These are phyloP conservation scores for Xylaria arbuscula DNA, from an alignment of 2,329 filamentous ascomycete genomes.

Conservation along the genomic window DNA sequence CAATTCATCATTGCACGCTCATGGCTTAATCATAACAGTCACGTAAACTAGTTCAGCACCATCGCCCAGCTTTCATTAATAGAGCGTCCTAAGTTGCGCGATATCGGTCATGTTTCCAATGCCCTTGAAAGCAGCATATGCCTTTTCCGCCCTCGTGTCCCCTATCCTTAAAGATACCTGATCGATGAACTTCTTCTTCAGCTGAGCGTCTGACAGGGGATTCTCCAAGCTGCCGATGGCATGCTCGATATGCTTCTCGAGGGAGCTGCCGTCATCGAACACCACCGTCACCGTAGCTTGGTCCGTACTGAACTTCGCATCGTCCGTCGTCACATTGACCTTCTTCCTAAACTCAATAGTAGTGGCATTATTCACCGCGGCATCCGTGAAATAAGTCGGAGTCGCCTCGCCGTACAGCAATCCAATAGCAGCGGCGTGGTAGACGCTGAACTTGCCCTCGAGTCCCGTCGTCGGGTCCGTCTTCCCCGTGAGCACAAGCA, in stretches of 20 bases:
- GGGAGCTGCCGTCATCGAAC: constrained; percentile 51
- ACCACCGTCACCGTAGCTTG: constrained; percentile 51
- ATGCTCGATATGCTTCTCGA: constrained; percentile 59
- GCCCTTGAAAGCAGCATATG: constrained; percentile 50
- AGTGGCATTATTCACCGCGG: constrained; percentile 54
- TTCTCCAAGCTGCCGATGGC: constrained; percentile 62
- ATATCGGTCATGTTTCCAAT: constrained; percentile 50
- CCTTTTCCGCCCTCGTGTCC: constrained; percentile 48
- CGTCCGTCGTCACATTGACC: constrained; percentile 57
- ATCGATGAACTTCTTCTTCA: constrained; percentile 62
- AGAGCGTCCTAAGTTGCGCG: constrained; percentile 35
- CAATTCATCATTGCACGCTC: background rate
- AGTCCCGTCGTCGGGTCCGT: constrained; percentile 60
- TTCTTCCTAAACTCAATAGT: constrained; percentile 53
- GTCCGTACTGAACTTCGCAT: constrained; percentile 53
- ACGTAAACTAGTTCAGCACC: background rate
- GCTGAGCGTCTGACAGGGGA: constrained; percentile 55
- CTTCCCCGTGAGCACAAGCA: constrained; percentile 65
- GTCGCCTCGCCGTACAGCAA: constrained; percentile 63
- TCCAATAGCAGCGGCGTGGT: constrained; percentile 63
- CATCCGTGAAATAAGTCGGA: constrained; percentile 62
- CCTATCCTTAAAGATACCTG: constrained; percentile 59
- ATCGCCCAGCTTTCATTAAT: constrained; percentile 9
- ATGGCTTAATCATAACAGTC: background rate
- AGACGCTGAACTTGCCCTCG: constrained; percentile 66